Evolutionary conservation across 2,329 filamentous ascomycete genomes (phyloP), one percentile per base, ranked within the genome.

Genomic region (Ploettnerulaceae sp.): DNA sequence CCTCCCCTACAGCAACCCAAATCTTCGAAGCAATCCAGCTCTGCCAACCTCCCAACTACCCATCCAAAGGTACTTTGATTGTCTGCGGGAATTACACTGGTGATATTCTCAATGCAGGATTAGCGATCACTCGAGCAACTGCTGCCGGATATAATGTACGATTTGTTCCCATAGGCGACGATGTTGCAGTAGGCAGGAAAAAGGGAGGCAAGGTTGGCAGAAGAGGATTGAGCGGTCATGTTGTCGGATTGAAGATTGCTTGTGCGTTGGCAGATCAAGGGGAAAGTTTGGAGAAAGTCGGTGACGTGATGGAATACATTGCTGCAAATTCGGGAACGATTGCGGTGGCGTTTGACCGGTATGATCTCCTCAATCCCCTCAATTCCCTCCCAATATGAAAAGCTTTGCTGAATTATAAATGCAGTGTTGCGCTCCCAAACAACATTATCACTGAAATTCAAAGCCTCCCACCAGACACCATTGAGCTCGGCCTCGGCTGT

Each of bases 181-280:
- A 71, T 60, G 68, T 71, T 9, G 66, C 70, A 2, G 50, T 76
- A 26, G 71, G 71, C 2, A 64, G 71, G 45, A 66, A 69, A 52
- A 70, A 74, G 61, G 71, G 70, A 8, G 67, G 66, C 17, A 72
- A 71, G 48, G 65, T 73, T 6, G 72, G 72, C 7, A 57, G 72
- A 48, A 65, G 73, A 64, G 73, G 72, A 2, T 53, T 76, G 21
- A 72, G 72, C 33, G 73, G 71, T 1, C 76, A 77, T 57, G 55
- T 74, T 21, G 61, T 75, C 17, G 68, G 66, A 65, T 52, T 69
- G 53, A 71, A 71, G 57, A 61, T 67, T 33, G 52, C 49, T n/a
- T 59, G 61, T 51, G 59, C 57, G 9, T 39, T 58, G 20, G 56
- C 57, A 12, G 54, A 57, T 6, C 43, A 41, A 22, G 56, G 57